These are phyloP conservation scores for Phtheirospermum japonicum DNA, from an alignment of 257 asterid species.

Conservation along the genomic window DNA sequence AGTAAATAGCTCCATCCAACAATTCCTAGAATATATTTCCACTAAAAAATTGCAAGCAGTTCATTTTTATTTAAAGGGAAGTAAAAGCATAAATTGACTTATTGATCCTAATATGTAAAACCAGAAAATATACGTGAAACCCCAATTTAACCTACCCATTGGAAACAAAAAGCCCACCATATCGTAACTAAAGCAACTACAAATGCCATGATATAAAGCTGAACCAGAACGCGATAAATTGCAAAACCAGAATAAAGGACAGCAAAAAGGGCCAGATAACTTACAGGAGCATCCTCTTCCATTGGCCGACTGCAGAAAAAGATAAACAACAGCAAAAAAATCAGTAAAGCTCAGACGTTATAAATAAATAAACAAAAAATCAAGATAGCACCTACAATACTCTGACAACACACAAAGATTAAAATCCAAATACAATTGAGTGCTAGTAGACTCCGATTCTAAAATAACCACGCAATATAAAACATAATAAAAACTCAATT, in stretches of 20 bases:
- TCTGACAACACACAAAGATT: background rate
- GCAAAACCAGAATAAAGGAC: background rate
- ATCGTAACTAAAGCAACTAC: background rate
- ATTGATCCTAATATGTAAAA: background rate
- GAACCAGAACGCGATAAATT: background rate
- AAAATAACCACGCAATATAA: background rate
- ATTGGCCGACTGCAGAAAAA: slow-evolving; percentile 58
- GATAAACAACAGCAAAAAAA: slow-evolving; percentile 20
- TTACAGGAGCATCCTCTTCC: slow-evolving; percentile 75
- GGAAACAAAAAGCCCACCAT: background rate
- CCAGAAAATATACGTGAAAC: background rate
- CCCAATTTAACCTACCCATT: background rate
- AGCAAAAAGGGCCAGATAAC: slow-evolving; percentile 24
- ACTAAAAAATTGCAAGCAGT: background rate
- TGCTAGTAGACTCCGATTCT: background rate
- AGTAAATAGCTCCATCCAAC: background rate
- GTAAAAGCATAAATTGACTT: background rate
- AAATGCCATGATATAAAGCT: background rate
- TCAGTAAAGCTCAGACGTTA: slow-evolving; percentile 21
- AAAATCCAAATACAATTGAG: background rate
- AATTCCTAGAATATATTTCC: too few relatives aligned
- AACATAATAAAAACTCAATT: background rate
- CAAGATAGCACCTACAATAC: background rate
- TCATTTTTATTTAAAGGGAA: background rate
- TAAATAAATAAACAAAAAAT: background rate